Base-by-base conservation (phyloP, 1,139 yeast genomes). In the Eremothecium sinecaudum region DNA sequence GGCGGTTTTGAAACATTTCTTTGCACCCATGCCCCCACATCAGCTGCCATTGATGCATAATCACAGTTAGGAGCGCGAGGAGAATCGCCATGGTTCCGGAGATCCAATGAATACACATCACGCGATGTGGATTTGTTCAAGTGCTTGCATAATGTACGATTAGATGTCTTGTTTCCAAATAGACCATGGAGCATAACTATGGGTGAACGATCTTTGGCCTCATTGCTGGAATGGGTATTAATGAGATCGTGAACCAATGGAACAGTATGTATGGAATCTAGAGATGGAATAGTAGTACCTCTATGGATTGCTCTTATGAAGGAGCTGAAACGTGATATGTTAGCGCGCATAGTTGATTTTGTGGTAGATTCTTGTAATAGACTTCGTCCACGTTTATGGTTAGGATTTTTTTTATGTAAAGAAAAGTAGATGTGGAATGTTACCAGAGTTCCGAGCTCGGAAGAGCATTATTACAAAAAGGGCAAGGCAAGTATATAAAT, bases 1-100 rank as follows among this genome's bases (percentile, higher is more conserved):
- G 92, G 82, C 11, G 30, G 13, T 12, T n/a, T 4, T 16, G 9
- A 10, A 11, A n/a, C 4, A 25, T 47, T 44, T 7, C 45, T 36
- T 11, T 39, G 37, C 11, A 86, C 68, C 53, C 87, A 90, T 21
- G 59, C 50, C 50, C 78, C 86, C 16, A 90, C 86, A 56, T 90
- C 98, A 0, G 83, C 79, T 1, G 95, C 79, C 62, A 90, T 65
- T 2, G 90, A 64, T 0, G 82, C 79, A 56, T 86, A 86, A 56
- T 81, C 90, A 50, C 83, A 82, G 20, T 79, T 62, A 0, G 59
- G 50, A 17, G 49, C 54, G 49, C 81, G 94, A 0, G 96, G 96
- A 5, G 94, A 80, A n/a, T 67, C 73, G 2, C 98, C 98, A 53
- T 87, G 95, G 59, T 90, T 87, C 43, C 98, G 66, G 41, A 87